These are phyloP conservation scores for Thelonectria rubi DNA, from an alignment of 2,329 filamentous ascomycete genomes.

Conservation along the genomic window DNA sequence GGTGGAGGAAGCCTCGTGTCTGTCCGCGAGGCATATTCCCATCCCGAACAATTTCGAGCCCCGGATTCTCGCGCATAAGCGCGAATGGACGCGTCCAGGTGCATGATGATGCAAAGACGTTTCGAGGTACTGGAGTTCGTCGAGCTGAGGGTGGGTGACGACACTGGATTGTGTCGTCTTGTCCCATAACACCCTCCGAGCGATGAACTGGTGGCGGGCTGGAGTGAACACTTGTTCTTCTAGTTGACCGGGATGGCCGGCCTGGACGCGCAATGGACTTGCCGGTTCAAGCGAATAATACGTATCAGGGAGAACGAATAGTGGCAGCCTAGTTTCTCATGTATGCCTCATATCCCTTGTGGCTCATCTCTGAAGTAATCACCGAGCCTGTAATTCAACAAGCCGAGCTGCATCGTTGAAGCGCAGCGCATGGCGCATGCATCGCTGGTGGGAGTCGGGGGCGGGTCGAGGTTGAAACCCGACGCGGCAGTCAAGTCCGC, in stretches of 20 bases:
- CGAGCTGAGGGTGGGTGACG: background rate
- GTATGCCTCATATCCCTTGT: slow-evolving; percentile 5
- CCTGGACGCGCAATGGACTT: slow-evolving; percentile 3
- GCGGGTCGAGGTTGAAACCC: slow-evolving; percentile 35
- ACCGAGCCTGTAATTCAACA: slow-evolving; percentile 19
- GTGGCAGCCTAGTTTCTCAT: slow-evolving; percentile 1
- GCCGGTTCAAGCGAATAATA: background rate
- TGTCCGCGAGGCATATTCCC: slow-evolving; percentile 27
- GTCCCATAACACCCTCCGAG: background rate
- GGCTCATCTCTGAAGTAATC: slow-evolving; percentile 15
- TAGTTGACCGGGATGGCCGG: slow-evolving; percentile 6
- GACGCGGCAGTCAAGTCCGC: slow-evolving; percentile 34
- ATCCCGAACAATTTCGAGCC: slow-evolving; percentile 31
- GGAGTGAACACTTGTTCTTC: background rate
- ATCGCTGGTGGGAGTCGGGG: slow-evolving; percentile 24
- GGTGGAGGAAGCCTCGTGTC: slow-evolving; percentile 5
- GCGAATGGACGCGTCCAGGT: slow-evolving; percentile 23
- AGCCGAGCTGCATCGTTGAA: slow-evolving; percentile 14
- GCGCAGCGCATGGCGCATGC: slow-evolving; percentile 21
- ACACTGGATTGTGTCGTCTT: background rate
- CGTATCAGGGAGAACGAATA: background rate
- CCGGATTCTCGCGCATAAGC: slow-evolving; percentile 28
- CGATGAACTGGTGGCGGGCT: background rate
- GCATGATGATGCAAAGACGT: slow-evolving; percentile 20
- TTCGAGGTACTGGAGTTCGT: slow-evolving; percentile 19